Base-by-base conservation (phyloP, 2,329 filamentous ascomycete genomes). In the Pestalotiopsis sp. region DNA sequence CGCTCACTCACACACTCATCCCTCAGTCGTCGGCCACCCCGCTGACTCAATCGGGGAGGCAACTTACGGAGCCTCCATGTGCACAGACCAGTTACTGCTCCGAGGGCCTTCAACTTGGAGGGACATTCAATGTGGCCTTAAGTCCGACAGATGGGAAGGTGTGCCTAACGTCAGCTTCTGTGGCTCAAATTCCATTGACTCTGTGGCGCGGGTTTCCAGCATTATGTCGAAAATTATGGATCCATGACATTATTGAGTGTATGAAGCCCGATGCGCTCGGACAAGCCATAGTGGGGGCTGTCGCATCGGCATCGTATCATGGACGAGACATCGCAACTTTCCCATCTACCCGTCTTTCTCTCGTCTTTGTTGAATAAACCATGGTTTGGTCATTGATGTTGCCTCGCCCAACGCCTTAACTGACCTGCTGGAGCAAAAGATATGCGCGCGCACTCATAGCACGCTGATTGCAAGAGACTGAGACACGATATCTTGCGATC, bases 31-130 rank as follows among this genome's bases (percentile, higher is more conserved):
- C 45, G 25, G 41, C 72, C 71, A 27, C 65, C 66, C 52, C 68
- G 73, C 75, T 78, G 76, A 78, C 68, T 78, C 76, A 77, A 75
- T 72, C 76, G 76, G 76, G 69, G 73, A 71, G 70, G 64, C 41
- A 64, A 66, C 38, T 45, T 38, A 39, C 25, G 60, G 60, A 36
- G 38, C 60, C n/a, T 5, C 57, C 57, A 27, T 36, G 31, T 36
- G 31, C 57, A 27, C 57, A 52, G 45, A 52, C 45, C 31, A 36
- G 31, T 20, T 20, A 3, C 20, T 52, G 45, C 45, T 11, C 17
- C n/a, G 14, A 52, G 45, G 20, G 45, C 17, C 31, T 36, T 36
- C 31, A 36, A 36, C 31, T 36, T 36, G 20, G 20, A 23, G 20
- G 20, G 20, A 23, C 20, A 36, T 36, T n/a, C 45, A 52, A n/a